A percentile compares a stretch with the other conserved stretches of the same genome.
phyloP scores from a whole-genome alignment of 129 eudicot genomes.

The Calendula officinalis region DNA sequence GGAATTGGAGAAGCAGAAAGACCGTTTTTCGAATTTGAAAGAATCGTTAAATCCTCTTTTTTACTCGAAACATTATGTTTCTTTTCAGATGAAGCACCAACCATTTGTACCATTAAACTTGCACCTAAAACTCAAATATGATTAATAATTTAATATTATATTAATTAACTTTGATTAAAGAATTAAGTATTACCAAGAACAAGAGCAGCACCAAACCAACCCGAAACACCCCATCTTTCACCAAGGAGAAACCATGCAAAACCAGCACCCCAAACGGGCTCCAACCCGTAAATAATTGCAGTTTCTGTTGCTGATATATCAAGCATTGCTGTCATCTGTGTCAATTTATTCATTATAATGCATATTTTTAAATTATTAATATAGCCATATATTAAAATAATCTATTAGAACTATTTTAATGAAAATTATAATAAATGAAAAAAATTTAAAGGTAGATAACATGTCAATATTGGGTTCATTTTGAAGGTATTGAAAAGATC shows the following conservation, averaged over 20 bases:
- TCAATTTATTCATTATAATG: neutral
- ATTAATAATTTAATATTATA: neutral
- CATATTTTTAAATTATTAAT: too few relatives aligned
- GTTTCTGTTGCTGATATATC: constrained; percentile 91
- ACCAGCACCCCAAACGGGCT: constrained; percentile 97
- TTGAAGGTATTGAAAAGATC: too few relatives aligned
- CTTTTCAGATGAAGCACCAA: constrained; percentile 45
- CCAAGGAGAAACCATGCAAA: constrained; percentile 98
- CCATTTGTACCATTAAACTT: constrained; percentile 78
- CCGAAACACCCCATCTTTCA: constrained; percentile 80
- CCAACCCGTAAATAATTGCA: constrained; percentile 83
- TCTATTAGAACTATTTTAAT: too few relatives aligned
- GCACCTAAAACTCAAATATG: constrained; percentile 46
- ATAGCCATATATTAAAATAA: too few relatives aligned
- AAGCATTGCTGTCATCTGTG: constrained; percentile 86
- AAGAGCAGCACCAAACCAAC: constrained; percentile 94
- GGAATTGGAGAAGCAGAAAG: constrained; percentile 55
- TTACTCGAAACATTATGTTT: constrained; percentile 11
- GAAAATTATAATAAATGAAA: too few relatives aligned
- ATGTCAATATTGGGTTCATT: too few relatives aligned
- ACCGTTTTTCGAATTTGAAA: constrained; percentile 36
- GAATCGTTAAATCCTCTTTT: constrained; percentile 24
- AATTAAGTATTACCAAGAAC: constrained; percentile 50
- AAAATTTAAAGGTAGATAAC: too few relatives aligned
- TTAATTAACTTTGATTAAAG: neutral